Evolutionary conservation across 2,329 filamentous ascomycete genomes (phyloP).

Genomic region (Bipolaris cookei): DNA sequence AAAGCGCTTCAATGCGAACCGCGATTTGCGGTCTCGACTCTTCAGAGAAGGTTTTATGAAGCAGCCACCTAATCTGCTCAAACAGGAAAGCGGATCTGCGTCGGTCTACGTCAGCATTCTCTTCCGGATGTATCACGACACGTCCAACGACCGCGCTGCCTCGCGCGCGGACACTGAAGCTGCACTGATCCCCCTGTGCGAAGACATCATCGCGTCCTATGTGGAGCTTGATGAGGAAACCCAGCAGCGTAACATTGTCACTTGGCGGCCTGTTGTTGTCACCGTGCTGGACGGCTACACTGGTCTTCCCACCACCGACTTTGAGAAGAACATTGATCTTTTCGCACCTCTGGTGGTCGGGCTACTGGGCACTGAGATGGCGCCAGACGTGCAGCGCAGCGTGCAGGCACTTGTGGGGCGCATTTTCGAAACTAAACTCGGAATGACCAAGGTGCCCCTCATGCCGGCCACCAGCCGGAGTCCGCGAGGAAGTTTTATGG

Average conservation of each 20-base stretch:
- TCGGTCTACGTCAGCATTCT: constrained; percentile 95
- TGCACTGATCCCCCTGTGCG: constrained; percentile 91
- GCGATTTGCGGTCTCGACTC: constrained; percentile 89
- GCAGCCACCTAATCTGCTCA: constrained; percentile 94
- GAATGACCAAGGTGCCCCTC: constrained; percentile 28
- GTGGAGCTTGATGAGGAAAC: constrained; percentile 90
- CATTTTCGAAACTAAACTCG: constrained; percentile 69
- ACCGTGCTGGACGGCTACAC: constrained; percentile 94
- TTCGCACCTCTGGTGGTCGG: constrained; percentile 91
- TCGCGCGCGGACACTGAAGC: constrained; percentile 84
- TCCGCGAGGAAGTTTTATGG: constrained; percentile 31
- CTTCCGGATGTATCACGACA: constrained; percentile 96
- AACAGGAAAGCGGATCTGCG: constrained; percentile 92
- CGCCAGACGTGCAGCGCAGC: constrained; percentile 75
- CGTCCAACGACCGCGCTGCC: constrained; percentile 78
- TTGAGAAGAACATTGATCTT: constrained; percentile 75
- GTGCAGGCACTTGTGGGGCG: constrained; percentile 79
- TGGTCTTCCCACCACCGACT: constrained; percentile 79
- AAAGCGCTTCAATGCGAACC: constrained; percentile 96
- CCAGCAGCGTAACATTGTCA: constrained; percentile 94
- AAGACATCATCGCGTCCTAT: constrained; percentile 89
- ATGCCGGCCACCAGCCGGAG: constrained; percentile 33
- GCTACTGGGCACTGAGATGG: constrained; percentile 81
- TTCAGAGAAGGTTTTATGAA: constrained; percentile 99
- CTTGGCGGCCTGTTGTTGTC: constrained; percentile 96